Base-by-base conservation (phyloP, 495 filamentous ascomycete genomes). In the Podospora didyma region DNA sequence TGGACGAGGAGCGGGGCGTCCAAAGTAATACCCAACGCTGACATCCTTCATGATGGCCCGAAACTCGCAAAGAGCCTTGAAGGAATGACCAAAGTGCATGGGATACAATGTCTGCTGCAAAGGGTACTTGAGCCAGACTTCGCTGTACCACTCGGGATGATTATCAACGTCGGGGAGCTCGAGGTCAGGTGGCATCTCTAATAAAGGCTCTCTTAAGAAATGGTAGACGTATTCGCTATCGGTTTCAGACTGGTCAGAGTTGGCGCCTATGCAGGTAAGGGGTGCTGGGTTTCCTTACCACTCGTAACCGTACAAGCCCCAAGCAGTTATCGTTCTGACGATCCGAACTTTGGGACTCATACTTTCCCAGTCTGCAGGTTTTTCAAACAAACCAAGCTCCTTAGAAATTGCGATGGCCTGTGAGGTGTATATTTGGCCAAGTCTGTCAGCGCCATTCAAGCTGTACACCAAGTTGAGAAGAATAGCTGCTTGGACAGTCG, bases 101-200 rank as follows among this genome's bases (percentile, higher is more conserved):
- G 66, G 62, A 22, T 54, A 58, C 20, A 66, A 19, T 3, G 39
- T 56, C 3, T 53, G 35, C 45, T 57, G 51, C 14, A 63, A 10
- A 10, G 70, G 68, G 23, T 73, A 73, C n/a, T 61, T 50, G 10
- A 73, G 28, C 58, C 61, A 68, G 28, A 65, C 48, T 44, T 70
- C 62, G 16, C 68, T 68, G 49, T 69, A 73, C 51, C 57, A 73
- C 9, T 60, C 20, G 2, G 59, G 34, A 22, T 66, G 49, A 2
- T 45, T 16, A 10, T 39, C 34, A 1, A 64, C 66, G 22, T 71
- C 63, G 0, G 70, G 70, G 2, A 71, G 24, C 11, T 64, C 49
- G 17, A 54, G 58, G 11, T 34, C 57, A 0, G 70, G 68, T 2
- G 66, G 56, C 1, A 54, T 44, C 11, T 41, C 47, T 28, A 73